Base-by-base conservation (phyloP, 495 filamentous ascomycete species). In the Aspergillus panamensis region DNA sequence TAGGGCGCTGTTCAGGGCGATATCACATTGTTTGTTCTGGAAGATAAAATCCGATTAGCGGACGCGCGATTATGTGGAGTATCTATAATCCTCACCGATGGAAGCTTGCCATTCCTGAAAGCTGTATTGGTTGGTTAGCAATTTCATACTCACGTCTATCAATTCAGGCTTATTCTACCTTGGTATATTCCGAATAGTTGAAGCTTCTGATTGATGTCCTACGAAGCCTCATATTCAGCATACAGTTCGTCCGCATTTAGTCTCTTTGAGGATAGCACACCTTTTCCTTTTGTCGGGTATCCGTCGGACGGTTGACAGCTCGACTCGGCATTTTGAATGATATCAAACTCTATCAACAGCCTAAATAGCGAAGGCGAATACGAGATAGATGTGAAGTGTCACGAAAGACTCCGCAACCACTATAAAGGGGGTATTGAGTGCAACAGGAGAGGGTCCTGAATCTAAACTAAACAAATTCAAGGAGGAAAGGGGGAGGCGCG, bases 1-100 rank as follows among this genome's bases (percentile, higher is more conserved):
- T 48, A 96, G 79, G 63, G 88, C 87, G 62, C 85, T 91, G 78
- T 96, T 96, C 66, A 98, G 73, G 20, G 93, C 91, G 14, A 96
- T 81, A 77, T 97, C 94, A 71, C 96, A 96, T 78, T 98, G 94
- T 60, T 92, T 88, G 74, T 98, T 98, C 75, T 81, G 62, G 57
- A 12, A 30, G 6, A n/a, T 19, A 21, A 37, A 3, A 30, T 19
- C 13, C 37, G 19, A 30, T 69, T 42, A 66, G 64, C 42, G 55
- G 31, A 20, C 8, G 10, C 1, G 7, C 16, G 35, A 6, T 14
- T 48, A 47, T 10, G 35, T 37, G 16, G 37, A 3, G 39, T 35
- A 35, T 2, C 0, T 35, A 53, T 1, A 31, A 21, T 40, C 77
- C 88, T 73, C 79, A 95, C 90, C 62, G 93, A 96, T 59, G 93